Evolutionary conservation across 2,329 filamentous ascomycete species (phyloP), one percentile per base, ranked within the genome.

Genomic region (Ceratocystis lukuohia): DNA sequence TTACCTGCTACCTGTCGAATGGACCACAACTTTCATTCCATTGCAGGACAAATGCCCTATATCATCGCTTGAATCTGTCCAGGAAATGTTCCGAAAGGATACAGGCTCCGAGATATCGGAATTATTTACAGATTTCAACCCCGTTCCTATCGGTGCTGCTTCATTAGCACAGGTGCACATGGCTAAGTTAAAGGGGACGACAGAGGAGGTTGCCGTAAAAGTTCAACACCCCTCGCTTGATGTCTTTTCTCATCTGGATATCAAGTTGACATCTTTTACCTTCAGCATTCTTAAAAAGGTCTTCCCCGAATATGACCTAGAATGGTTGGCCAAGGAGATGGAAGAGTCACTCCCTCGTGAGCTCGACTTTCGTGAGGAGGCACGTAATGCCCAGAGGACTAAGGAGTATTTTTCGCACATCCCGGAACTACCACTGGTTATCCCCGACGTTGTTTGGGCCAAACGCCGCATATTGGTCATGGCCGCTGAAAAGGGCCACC

Each of bases 281-380:
- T 99, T 99, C 75, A 85, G 87, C 10, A 94, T 88, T 0, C 78
- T 99, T 68, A 96, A 96, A 76, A 83, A 84, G 67, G 96, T 93
- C 80, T 99, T 99, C 73, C 95, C 95, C 1, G 92, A 97, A 71
- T 99, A 99, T 75, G 94, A 99, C 74, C 81, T 99, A 33, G 92
- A 96, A 73, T 99, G 94, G 94, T 79, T 99, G 8, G 92, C 91
- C 0, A 85, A 87, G 6, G 94, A 99, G 76, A 95, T 99, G 88
- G 90, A 96, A 68, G 77, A 85, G 22, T 96, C 91, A 2, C 78
- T 99, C 5, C 94, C 94, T 0, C 87, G 93, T 73, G 94, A 99
- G 75, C 80, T 99, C 64, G 88, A 99, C 74, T 99, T 99, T 73
- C 80, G 84, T 48, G 85, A 85, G 71, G 94, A 99, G 74, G 94